A percentile compares a stretch with the other conserved stretches of the same genome.
These are phyloP conservation scores for Claviceps citrina DNA, from an alignment of 2,329 filamentous ascomycete species.

Conservation along the genomic window DNA sequence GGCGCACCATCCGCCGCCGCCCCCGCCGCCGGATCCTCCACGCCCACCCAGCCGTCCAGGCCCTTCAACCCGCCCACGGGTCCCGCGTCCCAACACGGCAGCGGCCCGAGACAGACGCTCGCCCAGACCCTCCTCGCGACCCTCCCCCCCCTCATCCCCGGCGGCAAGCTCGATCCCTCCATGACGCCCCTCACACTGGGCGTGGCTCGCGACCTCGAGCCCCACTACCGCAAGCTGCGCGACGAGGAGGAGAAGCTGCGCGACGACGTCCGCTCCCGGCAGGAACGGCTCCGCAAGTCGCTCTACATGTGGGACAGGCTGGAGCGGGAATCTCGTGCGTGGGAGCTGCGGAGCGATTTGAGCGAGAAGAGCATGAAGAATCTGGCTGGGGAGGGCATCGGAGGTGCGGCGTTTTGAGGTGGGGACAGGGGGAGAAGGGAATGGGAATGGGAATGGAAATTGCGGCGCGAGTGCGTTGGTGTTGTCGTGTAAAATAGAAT, in stretches of 20 bases:
- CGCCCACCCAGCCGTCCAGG: conserved; percentile 25
- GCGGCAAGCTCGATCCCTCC: conserved; percentile 37
- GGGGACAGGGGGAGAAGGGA: not conserved
- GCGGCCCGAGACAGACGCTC: conserved; percentile 27
- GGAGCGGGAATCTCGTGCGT: conserved; percentile 37
- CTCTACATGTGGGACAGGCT: conserved; percentile 38
- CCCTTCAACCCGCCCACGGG: conserved; percentile 45
- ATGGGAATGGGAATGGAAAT: too few relatives aligned
- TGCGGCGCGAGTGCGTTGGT: too few relatives aligned
- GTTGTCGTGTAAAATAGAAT: too few relatives aligned
- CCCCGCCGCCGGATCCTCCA: conserved; percentile 21
- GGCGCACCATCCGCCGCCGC: conserved; percentile 11
- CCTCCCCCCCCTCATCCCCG: conserved; percentile 35
- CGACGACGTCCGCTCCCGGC: conserved; percentile 35
- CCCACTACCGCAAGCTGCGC: conserved; percentile 36
- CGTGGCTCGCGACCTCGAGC: conserved; percentile 37
- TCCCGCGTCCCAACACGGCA: conserved; percentile 27
- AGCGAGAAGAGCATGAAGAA: conserved; percentile 42
- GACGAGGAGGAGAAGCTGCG: conserved; percentile 44
- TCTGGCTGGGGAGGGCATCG: conserved; percentile 38
- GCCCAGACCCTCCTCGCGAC: conserved; percentile 37
- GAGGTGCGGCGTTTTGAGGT: conserved; percentile 36
- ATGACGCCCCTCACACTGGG: conserved; percentile 29
- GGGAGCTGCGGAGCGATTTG: conserved; percentile 40
- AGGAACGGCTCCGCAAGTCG: conserved; percentile 38